Evolutionary conservation across 306 rosid genomes (phyloP), one percentile per base, ranked within the genome.

Genomic region (Prunus fruticosa): DNA sequence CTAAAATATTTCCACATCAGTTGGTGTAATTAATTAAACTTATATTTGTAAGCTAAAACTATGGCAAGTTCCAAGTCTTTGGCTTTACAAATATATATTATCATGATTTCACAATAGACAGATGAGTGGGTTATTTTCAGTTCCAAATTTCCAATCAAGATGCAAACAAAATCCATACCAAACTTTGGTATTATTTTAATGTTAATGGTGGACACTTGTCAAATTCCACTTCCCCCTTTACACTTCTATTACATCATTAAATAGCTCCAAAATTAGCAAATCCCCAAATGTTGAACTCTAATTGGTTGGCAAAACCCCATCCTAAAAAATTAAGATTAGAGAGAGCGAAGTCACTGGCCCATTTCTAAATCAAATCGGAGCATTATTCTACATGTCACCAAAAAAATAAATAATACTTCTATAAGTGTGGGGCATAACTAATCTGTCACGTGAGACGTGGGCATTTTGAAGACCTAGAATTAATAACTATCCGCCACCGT

Each of bases 361-460:
- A 8, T 77, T 23, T 23, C 63, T 25, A 38, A 23, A 3, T 19
- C 45, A 60, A 19, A 73, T 34, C 7, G 46, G 6, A 6, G 2
- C 72, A 75, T 50, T 50, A 75, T 27, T 7, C 4, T 34, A 43
- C 51, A 67, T 43, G 54, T 67, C 71, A 41, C 52, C 54, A 11
- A 38, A 38, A 27, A 27, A 9, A 49, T 3, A 74, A 19, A 74
- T n/a, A 46, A 28, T 57, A 4, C 12, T 2, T 38, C n/a, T 27
- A 74, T 13, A 43, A 20, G 2, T 1, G 34, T 23, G 3, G 28
- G n/a, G 62, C n/a, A 0, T 20, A 64, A 32, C 45, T 9, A 56
- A 56, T 38, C 43, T 38, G 7, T 38, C 80, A 30, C 73, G 82
- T 76, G 85, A 69, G 79, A 67, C 81, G 83, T 76, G 84, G 77